Base-by-base conservation (phyloP, 2,329 filamentous ascomycete species). In the Fusarium zealandicum region DNA sequence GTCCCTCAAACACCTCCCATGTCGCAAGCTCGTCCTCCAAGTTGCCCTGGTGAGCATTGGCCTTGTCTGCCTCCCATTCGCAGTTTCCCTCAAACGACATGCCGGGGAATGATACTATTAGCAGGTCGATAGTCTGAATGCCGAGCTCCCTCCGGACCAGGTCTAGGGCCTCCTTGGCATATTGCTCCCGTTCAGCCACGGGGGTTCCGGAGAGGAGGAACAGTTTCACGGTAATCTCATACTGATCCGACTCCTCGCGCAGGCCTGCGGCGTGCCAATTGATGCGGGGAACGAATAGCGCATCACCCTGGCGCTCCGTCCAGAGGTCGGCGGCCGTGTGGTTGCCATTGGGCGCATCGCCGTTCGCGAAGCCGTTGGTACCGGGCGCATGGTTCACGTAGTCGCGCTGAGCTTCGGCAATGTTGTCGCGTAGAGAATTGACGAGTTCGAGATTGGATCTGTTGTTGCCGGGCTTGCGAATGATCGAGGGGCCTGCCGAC, bases 381-480 rank as follows among this genome's bases (percentile, higher is more conserved):
- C 30, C 51, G 30, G 71, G 55, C 22, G 65, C 54, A 41, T 70
- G 55, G 10, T 65, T 63, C 50, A 72, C 71, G 61, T 84, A 84
- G 64, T 87, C 84, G 69, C 88, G 79, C 71, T 92, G 89, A 32
- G 90, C 88, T 25, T 88, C 85, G 46, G 85, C 73, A 72, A 98
- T 92, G 75, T 93, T 96, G 70, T 87, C 86, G 66, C 90, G 89
- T 14, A 99, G 84, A 3, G 92, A 91, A 69, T 92, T 93, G 61
- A 92, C 90, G 66, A 99, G 85, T 75, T 99, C 95, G 66, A 93
- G 87, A 72, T 98, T 98, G 48, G 93, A 97, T 72, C 93, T 92
- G 70, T 87, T 87, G 31, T 60, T 59, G 62, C 85, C 84, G 55
- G 88, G 86, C 69, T 90, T 90, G 59, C 91, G 88, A 73, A 96